These are phyloP conservation scores for Spirogloea muscicola DNA, from an alignment of 139 green algal genomes.

Conservation along the genomic window DNA sequence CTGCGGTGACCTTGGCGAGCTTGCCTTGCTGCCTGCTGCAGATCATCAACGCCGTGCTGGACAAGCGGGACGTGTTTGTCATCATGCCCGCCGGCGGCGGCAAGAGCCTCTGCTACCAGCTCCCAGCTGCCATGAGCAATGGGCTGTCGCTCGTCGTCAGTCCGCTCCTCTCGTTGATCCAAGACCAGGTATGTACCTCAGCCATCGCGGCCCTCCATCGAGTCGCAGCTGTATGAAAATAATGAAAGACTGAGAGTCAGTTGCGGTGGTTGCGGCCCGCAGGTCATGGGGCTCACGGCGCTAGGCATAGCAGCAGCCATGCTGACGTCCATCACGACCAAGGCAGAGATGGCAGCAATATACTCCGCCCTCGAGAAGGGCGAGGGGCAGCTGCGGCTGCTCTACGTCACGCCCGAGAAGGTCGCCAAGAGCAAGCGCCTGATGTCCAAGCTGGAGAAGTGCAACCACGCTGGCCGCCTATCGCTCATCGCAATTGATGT, in stretches of 20 bases:
- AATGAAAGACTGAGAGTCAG: background rate
- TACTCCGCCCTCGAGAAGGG: slow-evolving; percentile 21
- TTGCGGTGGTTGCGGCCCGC: background rate
- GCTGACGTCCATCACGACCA: slow-evolving; percentile 33
- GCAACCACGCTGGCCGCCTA: slow-evolving; percentile 41
- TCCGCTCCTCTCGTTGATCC: slow-evolving; percentile 91
- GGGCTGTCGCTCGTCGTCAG: slow-evolving; percentile 90
- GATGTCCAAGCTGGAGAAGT: slow-evolving; percentile 48
- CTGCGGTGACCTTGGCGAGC: background rate
- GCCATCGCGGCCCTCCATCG: background rate
- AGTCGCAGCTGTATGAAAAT: background rate
- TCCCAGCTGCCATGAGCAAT: slow-evolving; percentile 68
- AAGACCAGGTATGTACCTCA: slow-evolving; percentile 53
- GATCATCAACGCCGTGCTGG: slow-evolving; percentile 77
- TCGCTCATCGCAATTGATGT: slow-evolving; percentile 41
- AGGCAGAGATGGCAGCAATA: slow-evolving; percentile 32
- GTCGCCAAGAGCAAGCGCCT: slow-evolving; percentile 60
- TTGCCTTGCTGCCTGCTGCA: slow-evolving; percentile 8
- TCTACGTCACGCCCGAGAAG: slow-evolving; percentile 67
- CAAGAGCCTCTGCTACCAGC: slow-evolving; percentile 59
- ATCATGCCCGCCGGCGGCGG: slow-evolving; percentile 77
- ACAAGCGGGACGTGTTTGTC: slow-evolving; percentile 66
- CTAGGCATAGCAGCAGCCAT: slow-evolving; percentile 33
- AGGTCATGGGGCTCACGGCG: slow-evolving; percentile 36
- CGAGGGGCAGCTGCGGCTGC: slow-evolving; percentile 49